These are phyloP conservation scores for Basipetospora chlamydospora DNA, from an alignment of 2,329 filamentous ascomycete species.

Conservation along the genomic window DNA sequence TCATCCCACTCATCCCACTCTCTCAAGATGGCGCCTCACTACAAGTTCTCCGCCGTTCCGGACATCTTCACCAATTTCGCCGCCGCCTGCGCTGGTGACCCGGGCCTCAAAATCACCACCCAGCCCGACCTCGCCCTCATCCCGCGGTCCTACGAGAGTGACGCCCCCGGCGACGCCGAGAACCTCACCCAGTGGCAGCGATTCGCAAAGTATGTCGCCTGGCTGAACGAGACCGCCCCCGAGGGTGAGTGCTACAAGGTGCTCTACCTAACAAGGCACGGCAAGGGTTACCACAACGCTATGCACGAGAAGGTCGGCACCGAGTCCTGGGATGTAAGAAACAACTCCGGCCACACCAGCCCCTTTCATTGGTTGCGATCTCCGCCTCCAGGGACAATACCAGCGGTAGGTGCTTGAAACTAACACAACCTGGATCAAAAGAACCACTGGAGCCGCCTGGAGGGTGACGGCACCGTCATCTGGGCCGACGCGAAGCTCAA, in stretches of 20 bases:
- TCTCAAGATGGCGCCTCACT: constrained; percentile 9
- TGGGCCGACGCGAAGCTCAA: constrained; percentile 37
- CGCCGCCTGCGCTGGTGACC: constrained; percentile 14
- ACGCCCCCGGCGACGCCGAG: constrained; percentile 13
- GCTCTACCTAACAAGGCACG: constrained; percentile 40
- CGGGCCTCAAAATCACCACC: constrained; percentile 19
- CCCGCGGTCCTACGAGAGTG: constrained; percentile 30
- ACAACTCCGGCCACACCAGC: too few species aligned
- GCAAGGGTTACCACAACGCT: constrained; percentile 33
- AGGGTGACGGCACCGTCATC: constrained; percentile 21
- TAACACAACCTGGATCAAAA: constrained; percentile 6
- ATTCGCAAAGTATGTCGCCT: constrained; percentile 29
- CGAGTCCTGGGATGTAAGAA: constrained; percentile 37
- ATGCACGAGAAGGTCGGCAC: constrained; percentile 42
- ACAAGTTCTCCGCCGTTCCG: constrained; percentile 20
- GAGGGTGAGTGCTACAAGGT: constrained; percentile 36
- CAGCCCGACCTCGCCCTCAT: constrained; percentile 39
- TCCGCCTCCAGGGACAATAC: too few species aligned
- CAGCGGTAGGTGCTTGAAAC: not conserved
- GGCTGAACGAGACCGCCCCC: constrained; percentile 27
- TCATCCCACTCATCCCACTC: too few species aligned
- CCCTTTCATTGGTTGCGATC: not conserved
- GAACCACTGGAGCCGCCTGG: constrained; percentile 22
- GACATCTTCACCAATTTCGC: constrained; percentile 33
- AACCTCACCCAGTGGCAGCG: constrained; percentile 31